These are phyloP conservation scores for Candida rishiriensis DNA, from an alignment of 805 yeast species.

Conservation along the genomic window DNA sequence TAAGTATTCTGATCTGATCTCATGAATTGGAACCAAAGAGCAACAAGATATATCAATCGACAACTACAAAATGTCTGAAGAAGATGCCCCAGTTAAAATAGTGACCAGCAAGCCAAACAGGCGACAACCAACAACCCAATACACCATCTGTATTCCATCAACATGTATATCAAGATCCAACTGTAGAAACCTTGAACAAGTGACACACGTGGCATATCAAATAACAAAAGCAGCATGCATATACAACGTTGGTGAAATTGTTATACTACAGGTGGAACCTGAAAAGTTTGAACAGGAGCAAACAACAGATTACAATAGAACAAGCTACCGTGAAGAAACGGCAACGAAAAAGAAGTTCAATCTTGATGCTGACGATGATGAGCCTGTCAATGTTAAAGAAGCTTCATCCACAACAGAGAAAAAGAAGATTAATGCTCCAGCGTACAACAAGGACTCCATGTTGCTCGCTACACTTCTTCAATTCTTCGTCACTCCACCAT, in stretches of 20 bases:
- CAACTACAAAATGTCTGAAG: no score
- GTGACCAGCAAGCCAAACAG: conserved; percentile 2
- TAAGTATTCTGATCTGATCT: no score
- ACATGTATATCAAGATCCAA: conserved; percentile 49
- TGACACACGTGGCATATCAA: conserved; percentile 70
- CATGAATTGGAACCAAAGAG: no score
- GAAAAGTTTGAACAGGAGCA: conserved; percentile 22
- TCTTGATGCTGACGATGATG: conserved; percentile 29
- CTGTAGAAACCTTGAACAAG: conserved; percentile 66
- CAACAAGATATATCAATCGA: no score
- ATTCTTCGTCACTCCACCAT: conserved; percentile 81
- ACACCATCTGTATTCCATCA: conserved; percentile 72
- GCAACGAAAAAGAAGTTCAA: conserved; percentile 28
- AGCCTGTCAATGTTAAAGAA: conserved; percentile 5
- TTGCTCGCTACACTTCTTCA: conserved; percentile 68
- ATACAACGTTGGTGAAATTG: conserved; percentile 69
- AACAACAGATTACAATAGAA: conserved; percentile 10
- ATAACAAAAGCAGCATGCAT: conserved; percentile 70
- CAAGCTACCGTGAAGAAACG: conserved; percentile 13
- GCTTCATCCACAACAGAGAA: background rate
- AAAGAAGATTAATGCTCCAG: conserved; percentile 9
- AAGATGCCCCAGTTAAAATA: no score
- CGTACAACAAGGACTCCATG: conserved; percentile 34
- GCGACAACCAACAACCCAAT: conserved; percentile 25
- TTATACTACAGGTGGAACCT: conserved; percentile 52